Base-by-base conservation (phyloP, 1,284 basidiomycete genomes). In the Apiotrichum sp. region DNA sequence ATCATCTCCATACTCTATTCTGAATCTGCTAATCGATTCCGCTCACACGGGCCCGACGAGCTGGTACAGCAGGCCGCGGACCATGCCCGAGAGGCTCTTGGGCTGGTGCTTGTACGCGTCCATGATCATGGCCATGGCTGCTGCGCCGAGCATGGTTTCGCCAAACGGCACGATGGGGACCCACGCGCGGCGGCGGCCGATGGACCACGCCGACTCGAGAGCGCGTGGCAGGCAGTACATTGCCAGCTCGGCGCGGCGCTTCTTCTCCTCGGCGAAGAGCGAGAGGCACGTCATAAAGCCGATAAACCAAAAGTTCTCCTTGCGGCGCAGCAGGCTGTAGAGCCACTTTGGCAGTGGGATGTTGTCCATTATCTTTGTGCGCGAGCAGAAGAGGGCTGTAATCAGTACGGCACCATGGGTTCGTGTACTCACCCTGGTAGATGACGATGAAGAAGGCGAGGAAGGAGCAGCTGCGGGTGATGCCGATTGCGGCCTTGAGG, bases 221-320 rank as follows among this genome's bases (percentile, higher is more conserved):
- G 84, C 89, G 74, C 92, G 90, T n/a, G 93, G 93, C 41, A 97
- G 77, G 3, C 92, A 91, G 73, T 95, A 98, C 86, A 96, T 93
- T 33, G 93, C 91, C 7, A 76, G 60, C 54, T 76, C 74, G 7
- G 74, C 70, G 22, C 74, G 67, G 35, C 74, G 71, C 70, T 73
- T 73, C 68, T 71, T 86, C 68, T 92, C 91, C 69, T 98, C 95
- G 4, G 95, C 82, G 54, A 97, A 85, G 41, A 98, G 78, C 11
- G 89, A 83, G 3, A 93, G 67, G 14, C 87, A 90, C 8, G 88
- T 82, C 5, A 85, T 72, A 57, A 93, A 81, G 0, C 93, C 93
- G 5, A 85, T 81, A 4, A 89, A 40, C 82, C 84, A 89, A 74
- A 85, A 89, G n/a, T 84, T 82, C 52, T 79, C 80, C 66, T 85